Base-by-base conservation (phyloP, 495 filamentous ascomycete species). In the Podospora pseudopauciseta region DNA sequence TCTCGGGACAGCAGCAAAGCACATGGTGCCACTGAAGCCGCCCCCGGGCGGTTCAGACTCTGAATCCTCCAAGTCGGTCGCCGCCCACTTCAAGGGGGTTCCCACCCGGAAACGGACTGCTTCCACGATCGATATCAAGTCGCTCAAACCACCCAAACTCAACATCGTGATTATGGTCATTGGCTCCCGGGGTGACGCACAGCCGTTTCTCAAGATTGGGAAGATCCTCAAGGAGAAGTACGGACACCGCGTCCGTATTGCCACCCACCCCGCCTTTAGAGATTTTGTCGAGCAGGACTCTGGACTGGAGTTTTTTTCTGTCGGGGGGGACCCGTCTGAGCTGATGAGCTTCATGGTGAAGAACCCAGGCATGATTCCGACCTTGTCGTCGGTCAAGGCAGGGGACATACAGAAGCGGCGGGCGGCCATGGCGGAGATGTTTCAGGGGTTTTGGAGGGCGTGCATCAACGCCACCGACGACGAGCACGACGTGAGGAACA, bases 271-370 rank as follows among this genome's bases (percentile, higher is more conserved):
- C 3, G 85, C 84, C 15, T 95, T 95, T 73, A 82, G 88, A 69
- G 77, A 86, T 4, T 89, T 91, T 65, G 85, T 94, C 23, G 80
- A 86, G 64, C 85, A 89, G n/a, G 86, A 87, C 72, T 76, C 73
- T 0, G 88, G 86, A 0, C 78, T 94, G 4, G 91, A 94, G 74
- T 94, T 93, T 77, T 94, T 92, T 79, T 85, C 79, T 59, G 91
- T 94, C 49, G 91, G 91, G 13, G 91, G 91, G 32, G 89, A 94
- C 74, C 91, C 92, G 18, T 82, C 87, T 1, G 87, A 91, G 72
- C 83, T 95, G 27, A 95, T 95, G 91, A 86, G 89, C 2, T 94
- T 91, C 71, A 93, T 94, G 91, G 91, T 93, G 23, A 92, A 92
- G 74, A 92, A 95, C 76, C 90, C 91, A 15, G 90, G 91, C 1